Conservation (phyloP, 139 green algal genomes). For the Diplosphaera chodatii region DNA sequence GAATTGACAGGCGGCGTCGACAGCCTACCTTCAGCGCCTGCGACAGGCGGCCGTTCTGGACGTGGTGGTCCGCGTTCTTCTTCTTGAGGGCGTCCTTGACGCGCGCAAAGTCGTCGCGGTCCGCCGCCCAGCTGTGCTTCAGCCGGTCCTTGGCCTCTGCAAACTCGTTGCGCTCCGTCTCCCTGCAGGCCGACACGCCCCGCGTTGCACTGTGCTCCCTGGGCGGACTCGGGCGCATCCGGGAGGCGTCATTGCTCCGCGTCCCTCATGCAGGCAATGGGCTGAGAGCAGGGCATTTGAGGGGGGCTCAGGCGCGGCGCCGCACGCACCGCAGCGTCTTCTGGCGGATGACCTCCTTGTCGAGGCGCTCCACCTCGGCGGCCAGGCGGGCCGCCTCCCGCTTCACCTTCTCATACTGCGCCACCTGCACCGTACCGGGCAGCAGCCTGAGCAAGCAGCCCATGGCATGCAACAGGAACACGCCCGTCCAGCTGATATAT, state of each 20-base stretch:
- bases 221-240: too few relatives aligned
- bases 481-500: too few relatives aligned
- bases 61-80: slow-evolving; percentile 26
- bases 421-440: slow-evolving; percentile 1
- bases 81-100: slow-evolving; percentile 21
- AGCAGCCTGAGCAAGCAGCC: too few relatives aligned
- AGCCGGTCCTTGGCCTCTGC: slow-evolving; percentile 17
- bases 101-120: slow-evolving; percentile 21
- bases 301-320: too few relatives aligned
- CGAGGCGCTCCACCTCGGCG: slow-evolving; percentile 11
- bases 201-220: too few relatives aligned
- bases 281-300: too few relatives aligned
- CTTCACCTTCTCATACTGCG: slow-evolving; percentile 4
- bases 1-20: not conserved
- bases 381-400: slow-evolving; percentile 13
- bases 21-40: slow-evolving; percentile 8
- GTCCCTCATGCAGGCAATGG: too few relatives aligned
- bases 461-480: too few relatives aligned
- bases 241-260: too few relatives aligned
- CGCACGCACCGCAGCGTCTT: slow-evolving; percentile 10
- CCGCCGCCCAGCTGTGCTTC: slow-evolving; percentile 18
- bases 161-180: slow-evolving; percentile 17
- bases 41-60: slow-evolving; percentile 13
- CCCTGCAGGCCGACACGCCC: slow-evolving; percentile 1
- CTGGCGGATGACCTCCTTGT: slow-evolving; percentile 14